Evolutionary conservation across 2,329 filamentous ascomycete genomes (phyloP).

Genomic region (Pseudogymnoascus sp.): DNA sequence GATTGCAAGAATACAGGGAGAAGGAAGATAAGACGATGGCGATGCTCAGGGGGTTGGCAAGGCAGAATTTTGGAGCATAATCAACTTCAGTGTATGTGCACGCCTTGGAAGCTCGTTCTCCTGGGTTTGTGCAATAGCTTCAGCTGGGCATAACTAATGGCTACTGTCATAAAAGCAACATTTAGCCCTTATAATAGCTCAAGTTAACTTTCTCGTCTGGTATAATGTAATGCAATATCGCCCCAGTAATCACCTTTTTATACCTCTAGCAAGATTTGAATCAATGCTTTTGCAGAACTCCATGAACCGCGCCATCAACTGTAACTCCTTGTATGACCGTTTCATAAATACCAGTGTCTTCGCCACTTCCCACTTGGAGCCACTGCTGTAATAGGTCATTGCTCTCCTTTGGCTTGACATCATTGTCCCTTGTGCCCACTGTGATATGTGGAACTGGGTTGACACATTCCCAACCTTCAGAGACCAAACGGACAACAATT

Average conservation of each 20-base stretch:
- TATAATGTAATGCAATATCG: neutral
- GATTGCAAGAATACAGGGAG: conserved; percentile 57
- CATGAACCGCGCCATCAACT: conserved; percentile 25
- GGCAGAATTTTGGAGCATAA: conserved; percentile 59
- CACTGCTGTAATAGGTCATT: conserved; percentile 74
- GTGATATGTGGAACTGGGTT: conserved; percentile 84
- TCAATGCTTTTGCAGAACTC: conserved; percentile 15
- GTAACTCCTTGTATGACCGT: conserved; percentile 22
- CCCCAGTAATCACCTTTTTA: neutral
- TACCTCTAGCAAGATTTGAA: neutral
- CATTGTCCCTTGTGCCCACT: conserved; percentile 65
- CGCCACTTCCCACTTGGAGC: conserved; percentile 49
- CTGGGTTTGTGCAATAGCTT: neutral
- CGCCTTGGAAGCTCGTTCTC: neutral
- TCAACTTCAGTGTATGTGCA: conserved; percentile 22
- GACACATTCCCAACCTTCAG: conserved; percentile 57
- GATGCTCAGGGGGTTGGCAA: conserved; percentile 71
- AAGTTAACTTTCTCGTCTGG: neutral
- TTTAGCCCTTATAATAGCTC: neutral
- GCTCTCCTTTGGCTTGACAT: conserved; percentile 88
- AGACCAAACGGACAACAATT: conserved; percentile 69
- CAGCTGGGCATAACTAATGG: neutral
- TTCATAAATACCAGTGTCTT: conserved; percentile 26
- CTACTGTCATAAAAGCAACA: neutral
- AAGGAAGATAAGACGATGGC: conserved; percentile 81